These are phyloP conservation scores for Saccharum hybrid DNA, from an alignment of 202 grass and related monocot species.

Conservation along the genomic window DNA sequence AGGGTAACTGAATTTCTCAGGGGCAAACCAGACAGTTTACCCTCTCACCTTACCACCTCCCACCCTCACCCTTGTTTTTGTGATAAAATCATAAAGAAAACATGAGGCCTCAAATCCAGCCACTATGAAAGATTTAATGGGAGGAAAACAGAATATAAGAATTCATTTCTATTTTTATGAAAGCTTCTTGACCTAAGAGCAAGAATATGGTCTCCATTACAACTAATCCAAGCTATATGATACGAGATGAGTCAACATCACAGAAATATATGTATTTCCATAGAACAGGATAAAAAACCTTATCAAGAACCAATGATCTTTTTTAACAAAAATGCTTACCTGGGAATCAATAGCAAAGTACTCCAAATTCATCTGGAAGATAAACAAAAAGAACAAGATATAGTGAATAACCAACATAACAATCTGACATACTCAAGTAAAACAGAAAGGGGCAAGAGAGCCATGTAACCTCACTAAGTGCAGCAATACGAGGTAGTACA, in stretches of 20 bases:
- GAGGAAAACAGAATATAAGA: background rate
- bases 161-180: background rate
- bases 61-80: background rate
- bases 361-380: constrained; percentile 97
- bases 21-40: background rate
- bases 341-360: constrained; percentile 97
- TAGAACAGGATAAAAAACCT: constrained; percentile 26
- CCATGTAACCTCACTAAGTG: constrained; percentile 86
- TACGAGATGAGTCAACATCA: background rate
- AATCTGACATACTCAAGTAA: constrained; percentile 35
- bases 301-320: constrained; percentile 24
- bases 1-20: background rate
- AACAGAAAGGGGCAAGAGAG: constrained; percentile 39
- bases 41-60: background rate
- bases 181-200: background rate
- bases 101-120: background rate
- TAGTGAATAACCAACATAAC: constrained; percentile 42
- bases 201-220: background rate
- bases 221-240: background rate
- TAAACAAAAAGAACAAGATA: constrained; percentile 34
- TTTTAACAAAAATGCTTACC: constrained; percentile 59
- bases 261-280: background rate
- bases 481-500: constrained; percentile 82
- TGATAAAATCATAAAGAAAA: background rate
- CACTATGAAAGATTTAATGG: background rate